Percentiles rank a stretch among this genome's conserved stretches.
Conservation (phyloP, 2,329 filamentous ascomycete genomes). For the Stachybotrys echinatus region DNA sequence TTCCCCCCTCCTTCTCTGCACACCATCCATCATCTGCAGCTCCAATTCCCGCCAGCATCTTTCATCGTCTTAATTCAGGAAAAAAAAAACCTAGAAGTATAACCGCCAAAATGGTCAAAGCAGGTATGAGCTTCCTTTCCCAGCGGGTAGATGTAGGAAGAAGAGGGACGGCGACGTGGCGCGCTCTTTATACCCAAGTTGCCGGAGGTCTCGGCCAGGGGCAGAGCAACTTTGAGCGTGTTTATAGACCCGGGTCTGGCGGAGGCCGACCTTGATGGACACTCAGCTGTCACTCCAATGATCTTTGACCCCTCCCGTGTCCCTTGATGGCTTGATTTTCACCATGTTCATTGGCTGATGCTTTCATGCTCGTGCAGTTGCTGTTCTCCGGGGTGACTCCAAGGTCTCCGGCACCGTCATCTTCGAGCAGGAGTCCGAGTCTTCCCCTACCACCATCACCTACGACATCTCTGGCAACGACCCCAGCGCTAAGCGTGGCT, state of each 20-base stretch:
- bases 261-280: slow-evolving; percentile 41
- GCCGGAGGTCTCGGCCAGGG: slow-evolving; percentile 11
- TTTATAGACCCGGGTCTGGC: slow-evolving; percentile 29
- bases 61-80: neutral
- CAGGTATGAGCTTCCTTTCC: slow-evolving; percentile 61
- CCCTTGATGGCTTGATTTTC: slow-evolving; percentile 24
- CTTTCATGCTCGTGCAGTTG: slow-evolving; percentile 54
- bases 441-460: slow-evolving; percentile 74
- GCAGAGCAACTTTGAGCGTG: slow-evolving; percentile 56
- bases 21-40: neutral
- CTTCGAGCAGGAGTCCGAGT: slow-evolving; percentile 90
- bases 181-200: slow-evolving; percentile 20
- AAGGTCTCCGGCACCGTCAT: slow-evolving; percentile 89
- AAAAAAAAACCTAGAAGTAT: slow-evolving; percentile 18
- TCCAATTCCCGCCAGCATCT: neutral
- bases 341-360: slow-evolving; percentile 12
- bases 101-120: slow-evolving; percentile 93
- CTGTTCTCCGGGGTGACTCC: slow-evolving; percentile 95
- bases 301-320: slow-evolving; percentile 7
- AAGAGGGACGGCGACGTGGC: slow-evolving; percentile 3
- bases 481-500: slow-evolving; percentile 90
- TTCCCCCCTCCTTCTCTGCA: neutral
- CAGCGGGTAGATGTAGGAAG: neutral
- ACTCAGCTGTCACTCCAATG: slow-evolving; percentile 1
- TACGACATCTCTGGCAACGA: slow-evolving; percentile 94